Conservation (phyloP, 768 basidiomycete genomes). For the Cystobasidium onofrii region DNA sequence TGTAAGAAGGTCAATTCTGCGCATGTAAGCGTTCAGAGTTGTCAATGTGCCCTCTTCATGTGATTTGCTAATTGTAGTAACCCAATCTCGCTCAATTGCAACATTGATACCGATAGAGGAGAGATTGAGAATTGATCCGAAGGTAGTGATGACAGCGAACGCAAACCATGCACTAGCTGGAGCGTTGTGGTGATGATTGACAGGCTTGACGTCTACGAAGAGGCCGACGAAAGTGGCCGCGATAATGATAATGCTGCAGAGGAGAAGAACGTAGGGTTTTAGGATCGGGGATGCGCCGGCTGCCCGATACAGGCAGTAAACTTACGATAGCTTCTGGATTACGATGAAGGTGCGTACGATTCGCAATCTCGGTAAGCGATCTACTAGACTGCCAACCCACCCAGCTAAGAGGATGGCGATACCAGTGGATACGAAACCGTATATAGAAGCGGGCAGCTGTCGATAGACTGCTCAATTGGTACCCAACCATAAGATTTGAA, state of each 20-base stretch:
- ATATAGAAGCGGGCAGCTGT: constrained; percentile 50
- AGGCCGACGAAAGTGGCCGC: constrained; percentile 47
- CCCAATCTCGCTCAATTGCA: constrained; percentile 54
- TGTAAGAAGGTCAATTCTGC: constrained; percentile 50
- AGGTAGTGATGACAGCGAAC: constrained; percentile 46
- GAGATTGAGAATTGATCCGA: constrained; percentile 47
- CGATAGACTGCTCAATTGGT: background rate
- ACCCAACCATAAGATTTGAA: background rate
- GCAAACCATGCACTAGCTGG: constrained; percentile 41
- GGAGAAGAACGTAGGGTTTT: background rate
- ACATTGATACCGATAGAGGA: constrained; percentile 50
- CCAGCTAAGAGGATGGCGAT: constrained; percentile 49
- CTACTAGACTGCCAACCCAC: constrained; percentile 50
- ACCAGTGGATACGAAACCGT: constrained; percentile 50
- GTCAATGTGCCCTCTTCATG: constrained; percentile 43
- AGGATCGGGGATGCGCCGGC: background rate
- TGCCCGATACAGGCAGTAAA: too few species aligned
- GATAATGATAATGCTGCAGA: constrained; percentile 39
- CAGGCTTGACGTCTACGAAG: constrained; percentile 35
- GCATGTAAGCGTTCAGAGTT: constrained; percentile 49
- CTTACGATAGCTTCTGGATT: constrained; percentile 47
- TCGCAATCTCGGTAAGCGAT: constrained; percentile 46
- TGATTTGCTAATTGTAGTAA: constrained; percentile 45
- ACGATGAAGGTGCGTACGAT: constrained; percentile 49
- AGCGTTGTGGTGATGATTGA: background rate